A percentile compares a stretch with the other conserved stretches of the same genome.
These are phyloP conservation scores for Metschnikowia kunwiensis DNA, from an alignment of 805 yeast species.

Conservation along the genomic window DNA sequence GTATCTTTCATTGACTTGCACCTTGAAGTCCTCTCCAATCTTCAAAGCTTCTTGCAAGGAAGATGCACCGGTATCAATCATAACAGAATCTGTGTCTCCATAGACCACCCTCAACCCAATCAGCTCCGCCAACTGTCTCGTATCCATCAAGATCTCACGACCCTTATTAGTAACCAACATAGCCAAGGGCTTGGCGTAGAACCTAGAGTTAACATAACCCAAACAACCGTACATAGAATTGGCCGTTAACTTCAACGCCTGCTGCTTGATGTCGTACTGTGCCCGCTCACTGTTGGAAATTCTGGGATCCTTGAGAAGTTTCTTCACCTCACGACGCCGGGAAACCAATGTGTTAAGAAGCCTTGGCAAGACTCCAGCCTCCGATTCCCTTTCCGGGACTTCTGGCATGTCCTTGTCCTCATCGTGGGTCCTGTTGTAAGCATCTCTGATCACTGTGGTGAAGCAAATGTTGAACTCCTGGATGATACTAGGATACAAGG, in stretches of 20 bases:
- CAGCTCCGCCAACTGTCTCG: slow-evolving; percentile 87
- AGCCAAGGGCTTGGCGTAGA: slow-evolving; percentile 94
- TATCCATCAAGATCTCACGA: slow-evolving; percentile 89
- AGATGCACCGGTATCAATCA: slow-evolving; percentile 87
- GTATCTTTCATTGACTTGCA: slow-evolving; percentile 84
- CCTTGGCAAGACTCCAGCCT: slow-evolving; percentile 82
- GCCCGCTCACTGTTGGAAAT: slow-evolving; percentile 62
- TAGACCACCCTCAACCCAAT: slow-evolving; percentile 82
- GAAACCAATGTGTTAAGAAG: slow-evolving; percentile 79
- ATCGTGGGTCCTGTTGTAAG: slow-evolving; percentile 37
- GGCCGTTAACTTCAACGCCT: slow-evolving; percentile 93
- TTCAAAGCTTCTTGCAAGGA: slow-evolving; percentile 68
- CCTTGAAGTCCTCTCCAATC: slow-evolving; percentile 83
- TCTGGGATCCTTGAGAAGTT: slow-evolving; percentile 70
- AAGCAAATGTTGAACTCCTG: slow-evolving; percentile 97
- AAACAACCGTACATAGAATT: slow-evolving; percentile 99
- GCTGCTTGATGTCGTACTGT: slow-evolving; percentile 93
- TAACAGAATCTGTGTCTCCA: slow-evolving; percentile 98
- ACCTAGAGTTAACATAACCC: slow-evolving; percentile 87
- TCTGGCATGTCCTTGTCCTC: slow-evolving; percentile 65
- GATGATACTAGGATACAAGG: slow-evolving; percentile 93
- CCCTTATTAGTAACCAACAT: slow-evolving; percentile 94
- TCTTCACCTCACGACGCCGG: slow-evolving; percentile 91
- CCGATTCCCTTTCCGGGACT: slow-evolving; percentile 55
- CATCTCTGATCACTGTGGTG: slow-evolving; percentile 80